These are phyloP conservation scores for Pseudogymnoascus sp. DNA, from an alignment of 2,329 filamentous ascomycete genomes.

Conservation along the genomic window DNA sequence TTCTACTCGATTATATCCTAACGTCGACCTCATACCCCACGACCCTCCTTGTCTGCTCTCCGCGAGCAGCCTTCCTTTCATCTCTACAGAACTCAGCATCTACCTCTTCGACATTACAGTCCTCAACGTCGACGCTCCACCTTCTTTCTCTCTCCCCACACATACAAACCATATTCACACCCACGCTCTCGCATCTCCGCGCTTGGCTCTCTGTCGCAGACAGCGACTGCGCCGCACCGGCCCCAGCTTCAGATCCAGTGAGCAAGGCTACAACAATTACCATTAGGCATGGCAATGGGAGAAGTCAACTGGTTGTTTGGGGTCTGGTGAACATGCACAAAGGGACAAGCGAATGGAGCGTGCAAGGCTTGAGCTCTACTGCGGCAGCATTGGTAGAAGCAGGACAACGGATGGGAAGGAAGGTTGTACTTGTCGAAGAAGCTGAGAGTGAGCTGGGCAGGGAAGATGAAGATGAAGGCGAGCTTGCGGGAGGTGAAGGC, in stretches of 20 bases:
- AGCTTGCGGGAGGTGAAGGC: conserved; percentile 35
- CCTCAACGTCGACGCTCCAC: conserved; percentile 53
- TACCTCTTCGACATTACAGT: conserved; percentile 9
- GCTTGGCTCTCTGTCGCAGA: conserved; percentile 55
- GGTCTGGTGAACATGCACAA: conserved; percentile 58
- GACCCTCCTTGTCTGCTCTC: conserved; percentile 62
- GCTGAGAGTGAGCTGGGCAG: conserved; percentile 13
- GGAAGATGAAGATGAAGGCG: conserved; percentile 22
- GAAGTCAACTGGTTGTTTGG: conserved; percentile 48
- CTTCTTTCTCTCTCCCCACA: conserved; percentile 60
- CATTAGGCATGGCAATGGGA: conserved; percentile 31
- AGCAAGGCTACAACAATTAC: background rate
- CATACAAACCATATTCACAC: conserved; percentile 62
- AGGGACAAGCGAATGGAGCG: conserved; percentile 64
- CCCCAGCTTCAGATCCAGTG: conserved; percentile 24
- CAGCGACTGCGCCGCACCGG: conserved; percentile 29
- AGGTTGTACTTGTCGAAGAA: conserved; percentile 39
- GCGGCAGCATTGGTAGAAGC: conserved; percentile 55
- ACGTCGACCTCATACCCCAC: conserved; percentile 46
- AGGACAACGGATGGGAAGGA: conserved; percentile 38
- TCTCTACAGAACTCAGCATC: conserved; percentile 44
- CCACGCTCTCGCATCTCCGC: conserved; percentile 67
- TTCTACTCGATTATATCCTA: conserved; percentile 58
- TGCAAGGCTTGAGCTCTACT: conserved; percentile 58
- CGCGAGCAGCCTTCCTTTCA: conserved; percentile 54